Base-by-base conservation (phyloP, 2,329 filamentous ascomycete species). In the Nigrograna mackinnonii region DNA sequence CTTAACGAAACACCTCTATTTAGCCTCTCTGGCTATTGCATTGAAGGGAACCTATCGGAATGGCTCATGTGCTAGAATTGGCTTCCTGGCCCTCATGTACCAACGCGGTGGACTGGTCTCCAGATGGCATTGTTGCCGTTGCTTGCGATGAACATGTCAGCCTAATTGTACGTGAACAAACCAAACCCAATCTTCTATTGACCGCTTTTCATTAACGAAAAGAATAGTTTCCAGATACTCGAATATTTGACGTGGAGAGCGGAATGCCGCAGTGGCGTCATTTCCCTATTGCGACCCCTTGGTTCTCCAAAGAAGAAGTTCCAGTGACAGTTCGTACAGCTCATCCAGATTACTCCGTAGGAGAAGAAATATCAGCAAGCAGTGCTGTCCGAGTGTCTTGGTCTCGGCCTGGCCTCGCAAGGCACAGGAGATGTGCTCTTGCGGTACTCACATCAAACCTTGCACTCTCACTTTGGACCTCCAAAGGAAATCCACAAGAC, bases 81-180 rank as follows among this genome's bases (percentile, higher is more conserved):
- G 54, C 51, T 18, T 68, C 75, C 41, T 79, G 74, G 66, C 79
- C 80, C 3, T 75, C 75, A 3, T 75, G 73, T 44, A 62, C 71
- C 19, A 67, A 79, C 51, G 79, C 77, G 36, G 60, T 84, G n/a
- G 69, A 74, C 38, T 85, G 82, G 80, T 84, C 80, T 5, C 62
- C 70, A 28, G 79, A 84, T 51, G 78, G 79, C 34, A 76, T 79
- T 36, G 70, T 85, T 33, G 81, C 80, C 5, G 62, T 84, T 35
- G 78, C 78, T 12, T 75, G 75, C 9, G 77, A 78, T 38, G 80
- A 84, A 53, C 67, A 72, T 47, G 72, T 83, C 14, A 72, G 80
- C 31, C 67, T 84, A 28, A 57, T 83, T 49, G 41, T 44, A 38
- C 69, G 79, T 60, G 44, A 40, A 33, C 11, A n/a, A n/a, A n/a